These are phyloP conservation scores for Saturnispora galanensis DNA, from an alignment of 805 yeast species.

Conservation along the genomic window DNA sequence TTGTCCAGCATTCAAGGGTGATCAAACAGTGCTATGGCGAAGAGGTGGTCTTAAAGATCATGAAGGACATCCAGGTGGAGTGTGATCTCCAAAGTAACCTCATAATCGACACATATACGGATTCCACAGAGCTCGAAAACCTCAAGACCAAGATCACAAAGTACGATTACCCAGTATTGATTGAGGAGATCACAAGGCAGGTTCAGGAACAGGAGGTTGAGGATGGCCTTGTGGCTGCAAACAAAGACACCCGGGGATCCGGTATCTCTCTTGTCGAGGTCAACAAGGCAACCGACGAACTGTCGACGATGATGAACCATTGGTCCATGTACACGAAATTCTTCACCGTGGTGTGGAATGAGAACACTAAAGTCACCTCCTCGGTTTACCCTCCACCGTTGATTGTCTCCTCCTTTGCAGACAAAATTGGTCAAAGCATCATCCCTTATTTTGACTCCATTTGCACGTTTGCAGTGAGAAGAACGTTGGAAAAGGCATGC, in stretches of 20 bases:
- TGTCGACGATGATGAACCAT: constrained; percentile 67
- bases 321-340: constrained; percentile 79
- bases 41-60: constrained; percentile 51
- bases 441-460: constrained; percentile 57
- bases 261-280: constrained; percentile 49
- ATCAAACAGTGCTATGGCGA: constrained; percentile 67
- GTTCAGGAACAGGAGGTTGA: constrained; percentile 21
- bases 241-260: constrained; percentile 8
- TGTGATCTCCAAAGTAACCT: constrained; percentile 90
- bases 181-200: constrained; percentile 26
- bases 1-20: constrained; percentile 77
- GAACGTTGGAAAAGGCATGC: constrained; percentile 75
- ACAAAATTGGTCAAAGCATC: constrained; percentile 43
- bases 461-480: constrained; percentile 55
- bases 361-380: constrained; percentile 13
- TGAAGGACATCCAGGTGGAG: constrained; percentile 71
- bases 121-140: constrained; percentile 51
- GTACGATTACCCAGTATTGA: constrained; percentile 44
- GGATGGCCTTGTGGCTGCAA: constrained; percentile 12
- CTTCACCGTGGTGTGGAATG: constrained; percentile 58
- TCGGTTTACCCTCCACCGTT: constrained; percentile 44
- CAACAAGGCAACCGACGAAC: constrained; percentile 59
- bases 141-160: constrained; percentile 43
- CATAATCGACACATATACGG: constrained; percentile 78
- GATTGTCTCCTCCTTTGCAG: constrained; percentile 41